Evolutionary conservation across 768 basidiomycete species (phyloP).

Genomic region (Tephrocybe sp.): DNA sequence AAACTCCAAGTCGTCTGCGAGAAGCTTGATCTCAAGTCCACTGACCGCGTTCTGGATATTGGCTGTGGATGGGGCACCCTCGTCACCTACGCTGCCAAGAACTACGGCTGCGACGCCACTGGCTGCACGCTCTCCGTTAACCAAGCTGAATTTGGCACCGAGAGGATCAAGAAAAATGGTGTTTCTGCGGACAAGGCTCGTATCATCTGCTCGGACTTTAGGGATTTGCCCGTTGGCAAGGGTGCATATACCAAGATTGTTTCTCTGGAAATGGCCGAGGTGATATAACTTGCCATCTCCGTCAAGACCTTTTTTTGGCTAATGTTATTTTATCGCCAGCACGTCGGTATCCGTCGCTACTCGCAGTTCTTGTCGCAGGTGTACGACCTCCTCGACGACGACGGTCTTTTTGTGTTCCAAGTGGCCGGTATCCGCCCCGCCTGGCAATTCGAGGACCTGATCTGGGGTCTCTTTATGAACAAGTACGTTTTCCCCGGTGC

Average conservation of each 20-base stretch:
- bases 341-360: slow-evolving; percentile 95
- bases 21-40: slow-evolving; percentile 86
- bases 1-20: slow-evolving; percentile 94
- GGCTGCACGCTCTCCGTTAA: slow-evolving; percentile 92
- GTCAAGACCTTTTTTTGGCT: background rate
- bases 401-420: slow-evolving; percentile 93
- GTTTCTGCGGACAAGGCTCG: slow-evolving; percentile 71
- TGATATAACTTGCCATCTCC: slow-evolving; percentile 30
- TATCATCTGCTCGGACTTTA: slow-evolving; percentile 90
- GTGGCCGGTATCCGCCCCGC: slow-evolving; percentile 92
- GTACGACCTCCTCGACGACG: slow-evolving; percentile 90
- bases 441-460: slow-evolving; percentile 99
- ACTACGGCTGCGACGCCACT: slow-evolving; percentile 94
- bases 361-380: slow-evolving; percentile 85
- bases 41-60: slow-evolving; percentile 73
- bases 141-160: slow-evolving; percentile 90
- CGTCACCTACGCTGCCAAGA: slow-evolving; percentile 92
- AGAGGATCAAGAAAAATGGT: slow-evolving; percentile 80
- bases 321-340: slow-evolving; percentile 38
- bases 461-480: slow-evolving; percentile 98
- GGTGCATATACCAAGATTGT: slow-evolving; percentile 93
- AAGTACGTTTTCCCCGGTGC: slow-evolving; percentile 99
- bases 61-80: slow-evolving; percentile 98
- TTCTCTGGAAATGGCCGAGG: slow-evolving; percentile 97
- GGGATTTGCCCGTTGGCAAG: slow-evolving; percentile 76